A percentile compares a stretch with the other conserved stretches of the same genome.
These are phyloP conservation scores for Camellia oleifera DNA, from an alignment of 179 eudicot species.

Conservation along the genomic window DNA sequence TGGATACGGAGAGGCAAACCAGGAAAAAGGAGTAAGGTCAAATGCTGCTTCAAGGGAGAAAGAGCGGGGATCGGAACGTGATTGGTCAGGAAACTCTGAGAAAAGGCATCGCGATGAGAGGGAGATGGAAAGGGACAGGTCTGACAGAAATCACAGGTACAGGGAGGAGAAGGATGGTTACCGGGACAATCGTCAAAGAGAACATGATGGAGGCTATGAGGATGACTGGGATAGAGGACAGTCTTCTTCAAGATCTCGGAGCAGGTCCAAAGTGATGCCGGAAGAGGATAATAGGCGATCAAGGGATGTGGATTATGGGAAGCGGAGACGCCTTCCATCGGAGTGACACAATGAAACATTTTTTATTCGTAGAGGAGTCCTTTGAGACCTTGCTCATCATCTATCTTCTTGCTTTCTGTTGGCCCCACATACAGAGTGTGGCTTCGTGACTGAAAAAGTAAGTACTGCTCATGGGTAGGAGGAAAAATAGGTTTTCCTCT, in stretches of 20 bases:
- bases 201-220: conserved; percentile 59
- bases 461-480: conserved; percentile 41
- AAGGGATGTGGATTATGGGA: conserved; percentile 82
- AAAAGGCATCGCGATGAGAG: conserved; percentile 74
- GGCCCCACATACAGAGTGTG: conserved; percentile 27
- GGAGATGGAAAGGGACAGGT: conserved; percentile 65
- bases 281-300: conserved; percentile 79
- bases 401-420: conserved; percentile 20
- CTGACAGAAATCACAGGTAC: conserved; percentile 58
- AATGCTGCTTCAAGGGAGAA: conserved; percentile 58
- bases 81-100: conserved; percentile 71
- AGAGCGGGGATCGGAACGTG: conserved; percentile 66
- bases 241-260: conserved; percentile 74
- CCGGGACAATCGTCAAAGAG: conserved; percentile 63
- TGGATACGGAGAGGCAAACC: conserved; percentile 69
- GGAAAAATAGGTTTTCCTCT: conserved; percentile 36
- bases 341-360: conserved; percentile 36
- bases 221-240: conserved; percentile 86
- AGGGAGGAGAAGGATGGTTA: conserved; percentile 78
- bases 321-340: conserved; percentile 80
- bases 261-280: conserved; percentile 66
- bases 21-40: conserved; percentile 62
- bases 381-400: conserved; percentile 4
- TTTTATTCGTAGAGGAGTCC: conserved; percentile 17
- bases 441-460: conserved; percentile 44